phyloP scores from a whole-genome alignment of 176 grass and related monocot genomes.

The Triticum monococcum region DNA sequence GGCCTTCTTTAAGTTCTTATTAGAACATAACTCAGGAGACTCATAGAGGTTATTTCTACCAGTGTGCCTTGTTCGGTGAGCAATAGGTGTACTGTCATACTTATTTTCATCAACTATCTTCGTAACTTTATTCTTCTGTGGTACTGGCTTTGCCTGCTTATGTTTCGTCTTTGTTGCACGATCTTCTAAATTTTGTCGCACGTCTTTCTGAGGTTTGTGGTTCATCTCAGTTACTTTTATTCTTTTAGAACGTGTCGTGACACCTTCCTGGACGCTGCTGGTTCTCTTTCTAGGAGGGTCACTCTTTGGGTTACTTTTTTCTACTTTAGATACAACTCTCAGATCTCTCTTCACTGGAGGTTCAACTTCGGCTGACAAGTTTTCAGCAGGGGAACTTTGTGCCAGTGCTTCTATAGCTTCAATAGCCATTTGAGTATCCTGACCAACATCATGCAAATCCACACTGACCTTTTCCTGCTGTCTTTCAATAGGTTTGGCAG shows the following conservation, averaged over 20 bases:
- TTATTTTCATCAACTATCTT: conserved; percentile 43
- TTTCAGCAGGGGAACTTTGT: conserved; percentile 53
- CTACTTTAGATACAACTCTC: conserved; percentile 4
- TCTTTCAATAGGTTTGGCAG: conserved; percentile 40
- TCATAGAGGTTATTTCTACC: conserved; percentile 25
- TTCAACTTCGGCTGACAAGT: conserved; percentile 30
- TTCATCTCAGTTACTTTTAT: conserved; percentile 29
- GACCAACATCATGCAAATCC: conserved; percentile 48
- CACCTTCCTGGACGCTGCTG: conserved; percentile 27
- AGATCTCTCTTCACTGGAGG: conserved; percentile 21
- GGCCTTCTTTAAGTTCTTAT: conserved; percentile 30
- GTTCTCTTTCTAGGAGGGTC: conserved; percentile 30
- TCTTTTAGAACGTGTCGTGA: conserved; percentile 43
- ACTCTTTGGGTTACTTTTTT: conserved; percentile 28
- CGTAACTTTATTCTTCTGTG: conserved; percentile 32
- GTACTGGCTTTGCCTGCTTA: conserved; percentile 41
- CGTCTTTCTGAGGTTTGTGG: conserved; percentile 19
- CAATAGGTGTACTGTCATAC: conserved; percentile 40
- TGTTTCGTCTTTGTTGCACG: conserved; percentile 16
- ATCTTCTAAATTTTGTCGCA: conserved; percentile 39
- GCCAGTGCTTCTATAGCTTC: conserved; percentile 75
- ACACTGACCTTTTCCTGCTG: conserved; percentile 35
- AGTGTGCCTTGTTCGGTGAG: conserved; percentile 40
- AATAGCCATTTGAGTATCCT: conserved; percentile 81
- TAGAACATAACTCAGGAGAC: conserved; percentile 37